Base-by-base conservation (phyloP, 306 rosid genomes). In the Canavalia gladiata region DNA sequence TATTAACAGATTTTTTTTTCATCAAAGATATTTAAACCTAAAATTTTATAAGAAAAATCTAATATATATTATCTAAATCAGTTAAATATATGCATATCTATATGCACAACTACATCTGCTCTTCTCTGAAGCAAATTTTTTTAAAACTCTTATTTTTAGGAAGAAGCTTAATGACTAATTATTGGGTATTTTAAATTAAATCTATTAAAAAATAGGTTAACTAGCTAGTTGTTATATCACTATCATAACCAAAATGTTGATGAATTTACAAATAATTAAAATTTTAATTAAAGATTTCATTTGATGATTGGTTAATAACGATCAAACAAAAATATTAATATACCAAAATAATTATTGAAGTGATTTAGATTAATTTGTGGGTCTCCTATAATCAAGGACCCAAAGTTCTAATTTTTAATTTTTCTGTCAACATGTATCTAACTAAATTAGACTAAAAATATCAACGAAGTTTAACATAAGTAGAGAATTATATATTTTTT, bases 241-340 rank as follows among this genome's bases (percentile, higher is more conserved):
- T 18, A 18, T 18, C 25, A 18, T 65, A 51, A 30, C 55, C 42
- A n/a, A 39, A 18, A 72, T 13, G 33, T 34, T 18, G 25, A 18
- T 18, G 25, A 18, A 18, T 18, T 18, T 18, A 18, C 25, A 18
- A 18, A 18, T 18, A 18, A 18, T 18, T 18, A 18, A 18, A 18
- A 18, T 18, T 18, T 18, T 18, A 18, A 18, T 18, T 18, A 18
- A 18, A 18, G 25, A 18, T 18, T 18, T 18, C 25, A 18, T 18
- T 68, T 78, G 47, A 8, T 55, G 28, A 46, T 69, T 46, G 69
- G 76, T 68, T 68, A 31, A 55, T 33, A 10, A 68, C 5, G 57
- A 68, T 39, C 58, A 13, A 43, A 77, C 11, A 51, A 28, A 62
- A 60, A 47, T 46, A 75, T 34, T 75, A 25, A 43, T 5, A 60